Percentiles rank a stretch among this genome's conserved stretches.
These are phyloP conservation scores for Xylariales sp. DNA, from an alignment of 2,329 filamentous ascomycete species.

Conservation along the genomic window DNA sequence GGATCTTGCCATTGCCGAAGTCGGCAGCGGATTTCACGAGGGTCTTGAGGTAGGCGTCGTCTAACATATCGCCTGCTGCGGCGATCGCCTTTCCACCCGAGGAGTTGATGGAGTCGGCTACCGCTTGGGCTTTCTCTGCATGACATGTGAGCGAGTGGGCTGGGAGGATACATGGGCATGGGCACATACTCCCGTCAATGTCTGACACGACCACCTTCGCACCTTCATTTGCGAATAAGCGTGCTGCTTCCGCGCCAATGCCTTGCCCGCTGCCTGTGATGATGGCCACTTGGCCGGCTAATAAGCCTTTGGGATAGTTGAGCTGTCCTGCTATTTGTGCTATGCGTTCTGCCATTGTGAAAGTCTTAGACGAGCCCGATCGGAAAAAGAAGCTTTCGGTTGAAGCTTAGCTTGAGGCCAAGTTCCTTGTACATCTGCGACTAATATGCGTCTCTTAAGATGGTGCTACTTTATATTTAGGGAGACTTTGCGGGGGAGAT, in stretches of 20 bases:
- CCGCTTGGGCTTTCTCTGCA: slow-evolving; percentile 62
- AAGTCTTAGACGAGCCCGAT: neutral
- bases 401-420: neutral
- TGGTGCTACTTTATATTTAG: neutral
- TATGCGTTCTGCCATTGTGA: slow-evolving; percentile 51
- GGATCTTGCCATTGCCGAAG: slow-evolving; percentile 82
- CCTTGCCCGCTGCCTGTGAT: slow-evolving; percentile 84
- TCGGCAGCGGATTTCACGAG: slow-evolving; percentile 72
- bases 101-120: slow-evolving; percentile 65
- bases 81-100: slow-evolving; percentile 64
- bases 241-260: slow-evolving; percentile 79
- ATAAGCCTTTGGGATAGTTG: slow-evolving; percentile 75
- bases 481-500: slow-evolving; percentile 5
- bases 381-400: neutral
- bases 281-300: slow-evolving; percentile 77
- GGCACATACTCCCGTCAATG: slow-evolving; percentile 64
- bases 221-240: slow-evolving; percentile 81
- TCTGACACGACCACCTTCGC: slow-evolving; percentile 81
- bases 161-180: neutral
- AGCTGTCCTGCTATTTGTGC: slow-evolving; percentile 73
- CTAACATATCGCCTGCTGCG: slow-evolving; percentile 72
- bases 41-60: slow-evolving; percentile 62
- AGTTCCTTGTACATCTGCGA: too few relatives aligned
- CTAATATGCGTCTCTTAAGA: neutral
- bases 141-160: neutral